A percentile compares a stretch with the other conserved stretches of the same genome.
These are phyloP conservation scores for Blastomyces gilchristii DNA, from an alignment of 2,329 filamentous ascomycete genomes.

Conservation along the genomic window DNA sequence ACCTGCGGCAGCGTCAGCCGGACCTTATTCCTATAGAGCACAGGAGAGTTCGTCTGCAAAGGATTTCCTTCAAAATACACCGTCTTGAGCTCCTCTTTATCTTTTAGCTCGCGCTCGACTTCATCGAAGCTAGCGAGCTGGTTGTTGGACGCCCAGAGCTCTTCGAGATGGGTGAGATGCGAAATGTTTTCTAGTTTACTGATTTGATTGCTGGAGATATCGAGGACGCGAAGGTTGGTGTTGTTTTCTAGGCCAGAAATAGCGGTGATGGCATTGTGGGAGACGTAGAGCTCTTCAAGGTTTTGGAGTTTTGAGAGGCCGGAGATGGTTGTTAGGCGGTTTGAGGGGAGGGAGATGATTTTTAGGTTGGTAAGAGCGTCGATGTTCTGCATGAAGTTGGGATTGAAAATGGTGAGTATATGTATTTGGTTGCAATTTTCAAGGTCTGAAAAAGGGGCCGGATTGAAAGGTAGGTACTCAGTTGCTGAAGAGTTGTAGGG, in stretches of 20 bases:
- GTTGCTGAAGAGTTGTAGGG: background rate
- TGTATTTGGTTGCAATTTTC: background rate
- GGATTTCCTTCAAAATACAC: conserved; percentile 97
- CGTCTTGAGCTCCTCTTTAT: conserved; percentile 71
- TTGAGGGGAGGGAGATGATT: conserved; percentile 89
- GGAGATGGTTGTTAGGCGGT: conserved; percentile 69
- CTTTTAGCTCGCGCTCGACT: conserved; percentile 61
- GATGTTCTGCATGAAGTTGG: conserved; percentile 45
- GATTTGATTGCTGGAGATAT: conserved; percentile 83
- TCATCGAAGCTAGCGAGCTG: conserved; percentile 68
- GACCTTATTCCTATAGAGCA: conserved; percentile 89
- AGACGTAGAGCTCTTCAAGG: conserved; percentile 90
- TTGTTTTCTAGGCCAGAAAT: conserved; percentile 63
- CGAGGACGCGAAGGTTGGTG: conserved; percentile 61
- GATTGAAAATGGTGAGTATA: background rate
- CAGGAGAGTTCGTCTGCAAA: conserved; percentile 66
- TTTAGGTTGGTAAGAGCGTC: conserved; percentile 65
- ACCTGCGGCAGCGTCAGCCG: conserved; percentile 76
- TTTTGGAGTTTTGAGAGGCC: conserved; percentile 63
- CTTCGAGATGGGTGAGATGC: conserved; percentile 62
- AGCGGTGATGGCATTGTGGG: conserved; percentile 78
- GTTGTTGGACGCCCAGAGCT: conserved; percentile 93
- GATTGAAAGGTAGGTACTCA: background rate
- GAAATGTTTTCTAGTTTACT: conserved; percentile 62
- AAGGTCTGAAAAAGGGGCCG: background rate